These are phyloP conservation scores for Bolboschoenus planiculmis DNA, from an alignment of 176 grass and related monocot species.

Conservation along the genomic window DNA sequence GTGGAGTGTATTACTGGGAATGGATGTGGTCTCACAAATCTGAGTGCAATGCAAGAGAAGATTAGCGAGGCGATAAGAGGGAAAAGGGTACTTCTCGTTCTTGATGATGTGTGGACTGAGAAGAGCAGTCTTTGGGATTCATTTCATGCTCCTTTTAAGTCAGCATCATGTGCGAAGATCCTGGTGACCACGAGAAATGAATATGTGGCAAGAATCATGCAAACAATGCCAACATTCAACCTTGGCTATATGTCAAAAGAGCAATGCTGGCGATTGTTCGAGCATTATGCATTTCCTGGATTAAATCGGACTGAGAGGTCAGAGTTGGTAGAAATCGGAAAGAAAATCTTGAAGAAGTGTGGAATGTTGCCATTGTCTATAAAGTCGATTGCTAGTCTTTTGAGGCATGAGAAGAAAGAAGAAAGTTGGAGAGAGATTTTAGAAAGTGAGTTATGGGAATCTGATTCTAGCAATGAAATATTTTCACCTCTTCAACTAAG, in stretches of 20 bases:
- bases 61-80: too few relatives aligned
- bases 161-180: not conserved
- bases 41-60: too few relatives aligned
- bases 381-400: not conserved
- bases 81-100: too few relatives aligned
- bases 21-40: too few relatives aligned
- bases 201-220: not conserved
- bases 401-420: not conserved
- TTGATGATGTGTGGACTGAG: too few relatives aligned
- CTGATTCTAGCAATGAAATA: not conserved
- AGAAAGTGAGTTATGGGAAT: not conserved
- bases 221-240: not conserved
- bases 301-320: too few relatives aligned
- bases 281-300: not conserved
- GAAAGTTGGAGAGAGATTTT: not conserved
- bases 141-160: not conserved
- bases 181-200: not conserved
- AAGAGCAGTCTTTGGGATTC: too few relatives aligned
- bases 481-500: not conserved
- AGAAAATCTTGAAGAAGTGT: not conserved
- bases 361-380: not conserved
- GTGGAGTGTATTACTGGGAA: too few relatives aligned
- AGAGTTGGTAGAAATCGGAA: not conserved
- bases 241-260: not conserved
- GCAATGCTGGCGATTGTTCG: not conserved